phyloP scores from a whole-genome alignment of 805 yeast genomes.

The Yamadazyma phyllophila region DNA sequence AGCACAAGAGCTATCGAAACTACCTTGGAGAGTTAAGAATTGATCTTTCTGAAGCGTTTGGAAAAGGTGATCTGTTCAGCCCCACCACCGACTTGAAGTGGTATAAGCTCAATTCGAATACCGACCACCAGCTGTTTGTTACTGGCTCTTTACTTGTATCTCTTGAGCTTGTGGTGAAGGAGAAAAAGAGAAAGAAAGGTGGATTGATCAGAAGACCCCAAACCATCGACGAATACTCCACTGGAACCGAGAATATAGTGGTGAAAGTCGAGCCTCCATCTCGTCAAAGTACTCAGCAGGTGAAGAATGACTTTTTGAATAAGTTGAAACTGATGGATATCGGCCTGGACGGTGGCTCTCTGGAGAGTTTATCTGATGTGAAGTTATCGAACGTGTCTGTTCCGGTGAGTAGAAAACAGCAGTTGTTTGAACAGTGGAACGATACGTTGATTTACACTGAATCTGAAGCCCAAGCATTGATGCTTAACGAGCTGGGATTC shows the following conservation, averaged over 20 bases:
- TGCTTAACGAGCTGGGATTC: conserved; percentile 41
- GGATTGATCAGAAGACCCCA: background rate
- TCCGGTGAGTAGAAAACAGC: conserved; percentile 9
- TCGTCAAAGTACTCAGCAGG: conserved; percentile 6
- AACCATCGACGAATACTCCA: conserved; percentile 1
- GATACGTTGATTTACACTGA: conserved; percentile 26
- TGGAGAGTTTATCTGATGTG: conserved; percentile 5
- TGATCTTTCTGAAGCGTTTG: conserved; percentile 28
- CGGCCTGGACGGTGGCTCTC: background rate
- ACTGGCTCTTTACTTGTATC: conserved; percentile 48
- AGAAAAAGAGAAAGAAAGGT: conserved; percentile 8
- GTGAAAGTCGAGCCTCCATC: conserved; percentile 18
- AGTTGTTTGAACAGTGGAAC: conserved; percentile 25
- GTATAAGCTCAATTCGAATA: conserved; percentile 44
- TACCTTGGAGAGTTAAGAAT: conserved; percentile 42
- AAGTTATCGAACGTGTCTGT: conserved; percentile 6
- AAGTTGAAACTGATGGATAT: conserved; percentile 2
- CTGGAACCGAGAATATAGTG: conserved; percentile 1
- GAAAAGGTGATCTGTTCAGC: conserved; percentile 9
- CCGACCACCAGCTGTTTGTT: conserved; percentile 39
- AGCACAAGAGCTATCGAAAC: conserved; percentile 32
- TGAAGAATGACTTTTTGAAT: conserved; percentile 3
- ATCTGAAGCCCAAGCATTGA: conserved; percentile 15
- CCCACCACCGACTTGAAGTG: conserved; percentile 36
- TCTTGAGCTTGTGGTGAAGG: conserved; percentile 33